Conservation (phyloP, 176 grass and related monocot genomes). For the Rhynchospora pubera region DNA sequence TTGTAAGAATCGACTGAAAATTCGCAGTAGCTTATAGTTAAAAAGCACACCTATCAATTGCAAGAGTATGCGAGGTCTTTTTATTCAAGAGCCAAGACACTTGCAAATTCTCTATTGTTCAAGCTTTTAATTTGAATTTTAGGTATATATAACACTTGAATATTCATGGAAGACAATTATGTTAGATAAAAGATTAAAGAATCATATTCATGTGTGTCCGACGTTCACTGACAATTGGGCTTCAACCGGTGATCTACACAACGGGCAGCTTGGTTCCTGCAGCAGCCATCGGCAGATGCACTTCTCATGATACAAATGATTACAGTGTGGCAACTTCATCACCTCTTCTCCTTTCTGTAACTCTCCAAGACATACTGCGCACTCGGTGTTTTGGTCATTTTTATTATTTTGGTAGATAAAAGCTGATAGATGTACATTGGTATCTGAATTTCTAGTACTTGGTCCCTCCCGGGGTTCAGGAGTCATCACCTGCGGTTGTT, state of each 20-base stretch:
- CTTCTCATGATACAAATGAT: constrained; percentile 18
- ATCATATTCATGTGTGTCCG: background rate
- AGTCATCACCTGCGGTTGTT: background rate
- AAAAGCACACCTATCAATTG: background rate
- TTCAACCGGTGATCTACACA: background rate
- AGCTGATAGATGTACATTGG: background rate
- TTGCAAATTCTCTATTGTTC: background rate
- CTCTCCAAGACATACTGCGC: background rate
- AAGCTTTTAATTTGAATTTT: background rate
- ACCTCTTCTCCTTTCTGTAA: background rate
- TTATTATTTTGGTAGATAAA: background rate
- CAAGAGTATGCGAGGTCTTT: no score
- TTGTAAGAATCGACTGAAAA: background rate
- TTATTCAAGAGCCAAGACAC: background rate
- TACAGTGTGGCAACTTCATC: background rate
- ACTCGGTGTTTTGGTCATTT: background rate
- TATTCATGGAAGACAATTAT: background rate
- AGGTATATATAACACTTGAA: background rate
- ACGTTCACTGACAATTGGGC: background rate
- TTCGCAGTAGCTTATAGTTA: background rate
- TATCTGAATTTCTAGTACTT: background rate
- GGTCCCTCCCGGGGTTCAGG: background rate
- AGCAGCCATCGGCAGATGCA: constrained; percentile 22
- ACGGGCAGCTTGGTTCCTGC: constrained; percentile 1
- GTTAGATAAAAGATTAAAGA: background rate